Base-by-base conservation (phyloP, 257 asterid genomes). In the Catharanthus roseus region DNA sequence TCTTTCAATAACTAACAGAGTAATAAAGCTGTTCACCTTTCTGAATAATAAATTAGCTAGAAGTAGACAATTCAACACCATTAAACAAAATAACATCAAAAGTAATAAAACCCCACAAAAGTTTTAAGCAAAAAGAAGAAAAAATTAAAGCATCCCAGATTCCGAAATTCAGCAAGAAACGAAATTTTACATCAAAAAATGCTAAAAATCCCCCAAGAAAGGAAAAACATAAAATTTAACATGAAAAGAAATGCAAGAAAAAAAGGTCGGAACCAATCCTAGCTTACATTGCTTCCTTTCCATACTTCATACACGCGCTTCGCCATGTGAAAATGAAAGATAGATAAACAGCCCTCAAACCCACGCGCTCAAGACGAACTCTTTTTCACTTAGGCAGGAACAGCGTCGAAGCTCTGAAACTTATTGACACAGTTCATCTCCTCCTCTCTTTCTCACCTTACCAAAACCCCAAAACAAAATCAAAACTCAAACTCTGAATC, bases 231-330 rank as follows among this genome's bases (percentile, higher is more conserved):
- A 64, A 65, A 49, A 56, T 66, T 69, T 34, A 74, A 61, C 63
- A 77, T 56, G n/a, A n/a, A n/a, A n/a, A n/a, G n/a, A n/a, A n/a
- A n/a, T n/a, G n/a, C n/a, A 73, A 68, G 67, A 64, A 3, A 50
- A 63, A 64, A 62, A 55, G 19, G 29, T 67, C 42, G 24, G 54
- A 51, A 54, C 62, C n/a, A 44, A 77, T 56, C 65, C 73, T 19
- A 81, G 85, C 96, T 89, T 82, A 93, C 98, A 85, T 93, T 93
- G 85, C 85, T 89, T 63, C 97, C 98, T 88, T 91, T 89, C 98
- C 98, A 93, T 41, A 80, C 95, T 87, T 93, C 73, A 89, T 91
- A 77, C 80, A 88, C 92, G 84, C 93, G 95, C 85, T 87, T 90
- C 78, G 96, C 96, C 97, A 93, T 93, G 76, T 79, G 82, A 84